These are phyloP conservation scores for Nakazawaea anatomiae DNA, from an alignment of 805 yeast genomes.

Conservation along the genomic window DNA sequence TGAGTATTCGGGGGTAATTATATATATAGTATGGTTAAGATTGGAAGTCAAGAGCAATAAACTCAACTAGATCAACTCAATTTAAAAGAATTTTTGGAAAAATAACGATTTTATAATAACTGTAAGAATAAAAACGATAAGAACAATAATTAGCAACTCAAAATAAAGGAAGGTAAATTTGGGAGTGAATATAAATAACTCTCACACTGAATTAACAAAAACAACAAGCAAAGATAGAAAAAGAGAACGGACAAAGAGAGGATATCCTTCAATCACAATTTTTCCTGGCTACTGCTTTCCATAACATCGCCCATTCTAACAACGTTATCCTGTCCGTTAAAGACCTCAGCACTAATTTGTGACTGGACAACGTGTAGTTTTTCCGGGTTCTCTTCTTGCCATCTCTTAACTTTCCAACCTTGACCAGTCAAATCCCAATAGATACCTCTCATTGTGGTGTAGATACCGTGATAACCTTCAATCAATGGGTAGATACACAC, in stretches of 20 bases:
- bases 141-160: too few species aligned
- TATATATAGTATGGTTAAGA: too few species aligned
- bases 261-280: neutral
- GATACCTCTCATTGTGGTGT: conserved; percentile 63
- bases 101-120: too few species aligned
- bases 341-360: conserved; percentile 44
- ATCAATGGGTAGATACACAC: conserved; percentile 66
- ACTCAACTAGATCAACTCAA: too few species aligned
- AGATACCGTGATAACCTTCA: conserved; percentile 69
- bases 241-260: neutral
- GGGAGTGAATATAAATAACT: neutral
- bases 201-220: neutral
- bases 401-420: conserved; percentile 59
- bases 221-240: neutral
- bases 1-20: too few species aligned
- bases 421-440: conserved; percentile 86
- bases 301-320: conserved; percentile 1
- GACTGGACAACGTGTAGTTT: conserved; percentile 67
- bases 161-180: neutral
- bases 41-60: too few species aligned
- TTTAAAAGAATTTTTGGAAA: too few species aligned
- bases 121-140: too few species aligned
- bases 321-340: conserved; percentile 12
- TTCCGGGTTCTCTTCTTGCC: conserved; percentile 76
- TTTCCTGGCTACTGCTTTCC: neutral